These are phyloP conservation scores for Otatea glauca DNA, from an alignment of 176 grass and related monocot genomes.

Conservation along the genomic window DNA sequence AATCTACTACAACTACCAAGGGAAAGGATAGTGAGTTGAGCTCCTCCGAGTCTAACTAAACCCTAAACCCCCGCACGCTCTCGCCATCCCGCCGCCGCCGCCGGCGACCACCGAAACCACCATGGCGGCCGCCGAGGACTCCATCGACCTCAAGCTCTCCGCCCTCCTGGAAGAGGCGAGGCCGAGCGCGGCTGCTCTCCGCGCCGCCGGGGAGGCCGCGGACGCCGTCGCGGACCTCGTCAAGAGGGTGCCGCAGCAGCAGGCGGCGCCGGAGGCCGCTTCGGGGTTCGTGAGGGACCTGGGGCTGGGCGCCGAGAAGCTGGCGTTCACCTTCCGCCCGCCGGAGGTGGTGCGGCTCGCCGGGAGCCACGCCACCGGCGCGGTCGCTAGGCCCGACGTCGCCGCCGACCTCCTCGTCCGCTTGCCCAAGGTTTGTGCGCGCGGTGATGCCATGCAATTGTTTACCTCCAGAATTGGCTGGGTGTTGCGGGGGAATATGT, in stretches of 20 bases:
- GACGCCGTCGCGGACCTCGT: slow-evolving; percentile 61
- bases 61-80: slow-evolving; percentile 47
- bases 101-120: slow-evolving; percentile 35
- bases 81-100: slow-evolving; percentile 48
- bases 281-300: slow-evolving; percentile 70
- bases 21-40: background rate
- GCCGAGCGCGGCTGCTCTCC: slow-evolving; percentile 42
- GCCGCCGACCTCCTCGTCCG: slow-evolving; percentile 72
- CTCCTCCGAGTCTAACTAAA: slow-evolving; percentile 29
- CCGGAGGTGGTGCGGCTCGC: slow-evolving; percentile 61
- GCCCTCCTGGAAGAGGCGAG: slow-evolving; percentile 60
- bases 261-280: slow-evolving; percentile 43
- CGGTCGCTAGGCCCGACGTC: slow-evolving; percentile 70
- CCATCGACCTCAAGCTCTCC: slow-evolving; percentile 64
- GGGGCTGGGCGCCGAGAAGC: slow-evolving; percentile 55
- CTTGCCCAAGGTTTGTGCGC: slow-evolving; percentile 77
- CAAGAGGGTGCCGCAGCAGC: slow-evolving; percentile 58
- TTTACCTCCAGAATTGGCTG: background rate
- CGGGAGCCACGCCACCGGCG: slow-evolving; percentile 66
- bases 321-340: slow-evolving; percentile 59
- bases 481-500: background rate
- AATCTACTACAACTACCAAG: background rate
- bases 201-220: slow-evolving; percentile 46
- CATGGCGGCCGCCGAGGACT: slow-evolving; percentile 45
- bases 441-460: background rate